Base-by-base conservation (phyloP, 192 early-diverging fungal species). In the Gonapodya prolifera region DNA sequence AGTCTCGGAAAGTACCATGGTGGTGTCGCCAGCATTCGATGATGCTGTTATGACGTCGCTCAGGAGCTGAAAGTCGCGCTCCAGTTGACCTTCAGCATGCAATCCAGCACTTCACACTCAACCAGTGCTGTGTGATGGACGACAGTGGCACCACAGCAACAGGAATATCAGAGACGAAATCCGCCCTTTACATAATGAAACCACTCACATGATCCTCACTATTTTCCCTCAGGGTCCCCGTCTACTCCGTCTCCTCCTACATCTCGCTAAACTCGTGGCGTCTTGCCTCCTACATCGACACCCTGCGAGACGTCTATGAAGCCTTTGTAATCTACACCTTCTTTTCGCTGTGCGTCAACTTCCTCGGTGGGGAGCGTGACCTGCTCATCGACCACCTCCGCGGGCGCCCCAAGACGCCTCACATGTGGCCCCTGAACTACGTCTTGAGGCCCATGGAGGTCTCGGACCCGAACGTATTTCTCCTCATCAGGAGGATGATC, bases 271-370 rank as follows among this genome's bases (percentile, higher is more conserved):
- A 90, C 1, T 95, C 94, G n/a, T 80, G 88, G 28, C 81, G 85
- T 35, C 83, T 86, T 1, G 91, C 94, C 30, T 92, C 93, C 75
- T 96, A 94, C 76, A 88, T 96, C 1, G 96, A 98, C 76, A 91
- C 94, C 0, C 83, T 98, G 77, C 88, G 96, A 35, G 96, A 97
- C 76, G 88, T 97, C 2, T 97, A 97, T 79, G 96, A 97, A 82
- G 94, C 93, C 33, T 97, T 96, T 87, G 96, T 97, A 31, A 92
- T 97, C 70, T 97, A 97, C 84, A 91, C 92, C 79, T 97, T 97
- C 82, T 94, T 97, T 83, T 94, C 86, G 35, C 82, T 97, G 70
- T 79, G 96, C 61, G 89, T 97, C 34, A 91, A 92, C 78, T 94
- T 95, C 77, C 85, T 96, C 69, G 95, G 92, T 31, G 96, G 96